These are phyloP conservation scores for Rhodotorula sp. DNA, from an alignment of 1,284 basidiomycete genomes.

Conservation along the genomic window DNA sequence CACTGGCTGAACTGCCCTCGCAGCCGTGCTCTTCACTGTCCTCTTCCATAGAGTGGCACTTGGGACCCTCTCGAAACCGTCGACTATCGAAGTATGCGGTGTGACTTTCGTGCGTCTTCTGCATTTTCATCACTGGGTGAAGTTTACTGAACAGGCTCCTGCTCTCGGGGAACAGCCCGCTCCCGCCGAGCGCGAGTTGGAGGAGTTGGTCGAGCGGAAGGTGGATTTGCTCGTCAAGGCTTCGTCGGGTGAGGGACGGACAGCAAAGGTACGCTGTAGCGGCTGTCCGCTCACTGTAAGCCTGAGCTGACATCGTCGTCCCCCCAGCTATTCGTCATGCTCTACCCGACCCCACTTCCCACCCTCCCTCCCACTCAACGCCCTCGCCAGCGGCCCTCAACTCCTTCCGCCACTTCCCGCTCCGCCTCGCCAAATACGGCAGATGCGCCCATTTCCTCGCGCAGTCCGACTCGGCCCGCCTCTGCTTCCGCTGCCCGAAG, in stretches of 20 bases:
- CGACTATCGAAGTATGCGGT: conserved; percentile 10
- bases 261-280: conserved; percentile 3
- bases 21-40: conserved; percentile 29
- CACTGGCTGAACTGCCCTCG: too few species aligned
- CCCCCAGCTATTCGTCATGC: conserved; percentile 21
- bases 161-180: conserved; percentile 11
- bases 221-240: conserved; percentile 11
- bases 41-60: conserved; percentile 24
- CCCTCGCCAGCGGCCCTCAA: too few species aligned
- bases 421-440: neutral
- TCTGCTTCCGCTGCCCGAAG: neutral
- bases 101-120: conserved; percentile 18
- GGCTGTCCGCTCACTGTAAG: rapidly evolving
- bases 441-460: neutral
- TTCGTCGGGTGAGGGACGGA: neutral
- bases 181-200: conserved; percentile 6
- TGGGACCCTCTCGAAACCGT: conserved; percentile 14
- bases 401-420: neutral
- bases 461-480: too few species aligned
- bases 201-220: conserved; percentile 18
- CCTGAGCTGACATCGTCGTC: neutral
- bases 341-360: conserved; percentile 19
- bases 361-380: neutral
- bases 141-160: too few species aligned
- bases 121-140: neutral